Evolutionary conservation across 164 flowering plant species (phyloP), one percentile per base, ranked within the genome.

Genomic region (Cinnamomum chago): DNA sequence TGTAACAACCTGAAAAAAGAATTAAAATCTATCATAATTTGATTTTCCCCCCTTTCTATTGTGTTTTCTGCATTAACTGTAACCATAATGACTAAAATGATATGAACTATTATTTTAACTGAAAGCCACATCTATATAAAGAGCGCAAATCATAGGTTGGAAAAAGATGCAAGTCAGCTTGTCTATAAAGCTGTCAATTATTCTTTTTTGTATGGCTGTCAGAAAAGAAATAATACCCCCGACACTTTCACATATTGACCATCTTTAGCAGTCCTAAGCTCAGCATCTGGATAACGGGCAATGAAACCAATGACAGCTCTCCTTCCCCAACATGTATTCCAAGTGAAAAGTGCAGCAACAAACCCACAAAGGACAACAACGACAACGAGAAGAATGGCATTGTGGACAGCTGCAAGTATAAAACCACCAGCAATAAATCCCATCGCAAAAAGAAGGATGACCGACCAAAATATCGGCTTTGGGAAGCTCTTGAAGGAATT

Each of bases 161-260:
- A 40, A 40, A 40, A 40, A 40, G 10, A 40, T 40, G 10, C 2
- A 40, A 40, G 10, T 40, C 47, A 40, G 47, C 47, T 40, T 6
- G 47, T 40, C 47, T 7, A 40, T 40, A 40, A 40, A 5, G 47
- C 47, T 40, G 47, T 40, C 47, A 30, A 30, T 30, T 30, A 30
- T 30, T 30, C 35, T 5, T 30, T 30, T 3, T 30, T 30, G 35
- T 30, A 55, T 18, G n/a, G 60, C 17, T 1, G 20, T 55, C 60
- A 55, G 60, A 55, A 55, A 55, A 55, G 60, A 68, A 20, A 2
- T 23, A 33, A 73, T 92, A 95, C 99, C 99, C 99, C 99, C 72
- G 99, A 91, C 74, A 95, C 92, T 76, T 95, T 95, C 74, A 95
- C 99, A 72, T 84, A 90, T 77, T 95, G 97, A 30, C 99, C 99